Evolutionary conservation across 768 basidiomycete species (phyloP), one percentile per base, ranked within the genome.

Genomic region (Amanita muscaria): DNA sequence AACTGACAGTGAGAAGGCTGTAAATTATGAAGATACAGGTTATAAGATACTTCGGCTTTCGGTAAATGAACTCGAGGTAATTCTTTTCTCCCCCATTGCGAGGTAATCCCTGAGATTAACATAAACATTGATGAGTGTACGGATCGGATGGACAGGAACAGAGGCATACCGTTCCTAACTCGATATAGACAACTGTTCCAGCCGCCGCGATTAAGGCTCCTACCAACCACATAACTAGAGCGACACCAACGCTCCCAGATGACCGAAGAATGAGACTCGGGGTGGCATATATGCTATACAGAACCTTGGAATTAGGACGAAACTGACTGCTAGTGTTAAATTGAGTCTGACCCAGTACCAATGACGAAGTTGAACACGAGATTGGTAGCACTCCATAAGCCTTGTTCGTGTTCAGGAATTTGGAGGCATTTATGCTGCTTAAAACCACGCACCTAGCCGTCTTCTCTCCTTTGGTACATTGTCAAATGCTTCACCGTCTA

Each of bases 311-410:
- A 27, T 27, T 5, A 11, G 9, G 11, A 6, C 19, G 38, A 22
- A 18, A 10, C 24, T 7, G 38, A n/a, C 11, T 23, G 3, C n/a
- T 38, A 41, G 9, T 31, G 12, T 10, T 15, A 33, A 30, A 33
- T 3, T 16, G 40, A 41, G 9, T 57, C 64, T 33, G 46, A 80
- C 83, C 83, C 82, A 16, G 80, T 77, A 15, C 83, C 83, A 22
- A 85, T 79, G 14, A 83, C 70, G 19, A 80, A 73, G 54, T 86
- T 86, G 65, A 85, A 83, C 27, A 85, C 77, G 33, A 86, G 72
- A 50, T 76, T 80, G 3, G 76, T 59, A 3, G 79, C 75, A 49
- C 76, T 81, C 38, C 71, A 57, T 5, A 73, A 52, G 5, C 74
- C 74, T 74, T 43, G n/a, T n/a, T n/a, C n/a, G n/a, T 29, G 27